Evolutionary conservation across 2,329 filamentous ascomycete genomes (phyloP).

Genomic region (Lecanicillium sp.): DNA sequence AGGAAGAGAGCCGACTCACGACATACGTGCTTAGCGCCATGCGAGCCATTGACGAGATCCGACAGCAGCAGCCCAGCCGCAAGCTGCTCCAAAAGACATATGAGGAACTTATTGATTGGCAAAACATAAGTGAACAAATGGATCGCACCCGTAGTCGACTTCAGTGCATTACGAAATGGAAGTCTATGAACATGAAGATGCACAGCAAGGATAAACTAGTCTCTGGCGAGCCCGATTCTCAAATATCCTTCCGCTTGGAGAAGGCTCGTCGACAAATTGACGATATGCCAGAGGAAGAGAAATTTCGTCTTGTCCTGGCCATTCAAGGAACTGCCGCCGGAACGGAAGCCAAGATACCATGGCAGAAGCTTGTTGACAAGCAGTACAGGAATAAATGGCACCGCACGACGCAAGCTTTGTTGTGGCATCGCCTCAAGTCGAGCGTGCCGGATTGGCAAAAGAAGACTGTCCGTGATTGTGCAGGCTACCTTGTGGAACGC

Average conservation of each 20-base stretch:
- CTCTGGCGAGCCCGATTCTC: conserved; percentile 22
- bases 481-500: conserved; percentile 24
- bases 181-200: conserved; percentile 29
- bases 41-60: conserved; percentile 32
- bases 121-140: conserved; percentile 54
- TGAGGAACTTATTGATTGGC: conserved; percentile 56
- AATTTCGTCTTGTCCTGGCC: conserved; percentile 32
- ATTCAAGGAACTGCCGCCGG: conserved; percentile 32
- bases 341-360: conserved; percentile 39
- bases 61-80: conserved; percentile 22
- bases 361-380: conserved; percentile 35
- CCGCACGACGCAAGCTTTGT: conserved; percentile 25
- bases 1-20: conserved; percentile 49
- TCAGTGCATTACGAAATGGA: conserved; percentile 64
- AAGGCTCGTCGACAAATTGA: conserved; percentile 33
- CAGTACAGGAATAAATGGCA: conserved; percentile 30
- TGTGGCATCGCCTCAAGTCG: conserved; percentile 30
- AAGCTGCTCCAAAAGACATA: conserved; percentile 30
- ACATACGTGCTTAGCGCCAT: conserved; percentile 45
- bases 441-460: conserved; percentile 22
- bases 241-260: conserved; percentile 33
- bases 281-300: conserved; percentile 35
- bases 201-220: conserved; percentile 23
- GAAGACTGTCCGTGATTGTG: conserved; percentile 24
- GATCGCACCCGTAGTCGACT: conserved; percentile 52